Base-by-base conservation (phyloP, 148 eudicot species). In the Amaranthus hypochondriacus region DNA sequence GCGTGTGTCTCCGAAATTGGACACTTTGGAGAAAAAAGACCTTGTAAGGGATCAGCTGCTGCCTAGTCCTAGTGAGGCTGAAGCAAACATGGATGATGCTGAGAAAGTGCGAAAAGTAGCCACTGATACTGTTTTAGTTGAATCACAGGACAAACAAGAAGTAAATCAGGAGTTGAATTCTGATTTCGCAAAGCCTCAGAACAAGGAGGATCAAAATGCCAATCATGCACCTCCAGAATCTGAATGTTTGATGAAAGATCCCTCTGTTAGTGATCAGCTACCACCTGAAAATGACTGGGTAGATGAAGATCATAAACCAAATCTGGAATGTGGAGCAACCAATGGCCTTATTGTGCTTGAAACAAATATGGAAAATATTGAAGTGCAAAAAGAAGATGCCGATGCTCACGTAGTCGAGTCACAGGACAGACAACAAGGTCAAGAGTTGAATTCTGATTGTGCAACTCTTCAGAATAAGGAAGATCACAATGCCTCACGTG, bases 321-420 rank as follows among this genome's bases (percentile, higher is more conserved):
- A 60, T 5, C 2, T 6, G 44, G 63, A 60, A 6, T 44, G 28
- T 28, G 63, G 10, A 60, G 12, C 13, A 60, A 6, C 14, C 8
- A 12, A 13, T 8, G 63, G 5, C 7, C 12, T 60, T 28, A 10
- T 7, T 1, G 44, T 18, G 13, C 43, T 28, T 28, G 63, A 60
- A 42, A 60, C 44, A 60, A 28, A 60, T 15, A 28, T 7, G 44
- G 46, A 60, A 7, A 3, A 7, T 60, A 44, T 60, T 21, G 82
- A 80, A 73, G 68, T 63, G 60, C 71, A 70, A 54, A 84, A 72
- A 75, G 65, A 71, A 52, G 48, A 60, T 51, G 58, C 58, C 18
- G 67, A 48, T 28, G 51, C 72, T 63, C 84, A 44, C 73, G 72
- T 57, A 48, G 76, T 61, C 15, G 76, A 55, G 42, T 66, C 39